A percentile compares a stretch with the other conserved stretches of the same genome.
phyloP scores from a whole-genome alignment of 2,329 filamentous ascomycete species.

The Bimuria novae-zelandiae region DNA sequence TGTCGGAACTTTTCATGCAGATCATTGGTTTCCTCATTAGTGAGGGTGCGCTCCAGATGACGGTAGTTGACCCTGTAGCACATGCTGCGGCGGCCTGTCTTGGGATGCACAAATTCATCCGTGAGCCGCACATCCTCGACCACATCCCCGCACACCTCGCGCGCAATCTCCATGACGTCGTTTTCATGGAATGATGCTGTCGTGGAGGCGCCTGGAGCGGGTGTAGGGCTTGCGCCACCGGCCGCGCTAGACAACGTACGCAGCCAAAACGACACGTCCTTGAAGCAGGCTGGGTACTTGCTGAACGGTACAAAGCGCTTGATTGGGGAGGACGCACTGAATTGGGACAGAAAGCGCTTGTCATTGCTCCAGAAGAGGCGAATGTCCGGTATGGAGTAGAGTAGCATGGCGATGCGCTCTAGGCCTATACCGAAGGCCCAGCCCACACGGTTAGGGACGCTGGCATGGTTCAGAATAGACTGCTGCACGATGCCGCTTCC shows the following conservation, averaged over 20 bases:
- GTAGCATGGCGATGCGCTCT: constrained; percentile 94
- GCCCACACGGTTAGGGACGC: constrained; percentile 73
- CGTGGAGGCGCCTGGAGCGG: neutral
- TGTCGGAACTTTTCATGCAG: constrained; percentile 71
- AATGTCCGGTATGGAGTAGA: constrained; percentile 96
- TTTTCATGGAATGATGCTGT: constrained; percentile 76
- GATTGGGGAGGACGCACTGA: constrained; percentile 56
- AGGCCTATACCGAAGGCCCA: constrained; percentile 97
- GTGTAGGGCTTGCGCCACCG: constrained; percentile 23
- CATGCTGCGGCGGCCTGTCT: constrained; percentile 79
- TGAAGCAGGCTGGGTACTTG: constrained; percentile 85
- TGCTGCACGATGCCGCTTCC: constrained; percentile 93
- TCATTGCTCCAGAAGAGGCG: constrained; percentile 94
- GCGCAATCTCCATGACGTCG: constrained; percentile 94
- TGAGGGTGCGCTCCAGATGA: constrained; percentile 87
- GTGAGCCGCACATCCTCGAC: constrained; percentile 86
- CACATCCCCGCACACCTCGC: constrained; percentile 77
- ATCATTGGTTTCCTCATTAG: constrained; percentile 76
- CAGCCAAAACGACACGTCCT: constrained; percentile 96
- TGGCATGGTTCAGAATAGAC: constrained; percentile 76
- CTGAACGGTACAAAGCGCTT: constrained; percentile 83
- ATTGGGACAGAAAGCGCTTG: constrained; percentile 83
- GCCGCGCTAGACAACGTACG: constrained; percentile 31
- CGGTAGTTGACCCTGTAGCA: constrained; percentile 95
- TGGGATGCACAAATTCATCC: constrained; percentile 88